Percentiles rank a stretch among this genome's conserved stretches.
These are phyloP conservation scores for Diatrype stigma DNA, from an alignment of 2,329 filamentous ascomycete species.

Conservation along the genomic window DNA sequence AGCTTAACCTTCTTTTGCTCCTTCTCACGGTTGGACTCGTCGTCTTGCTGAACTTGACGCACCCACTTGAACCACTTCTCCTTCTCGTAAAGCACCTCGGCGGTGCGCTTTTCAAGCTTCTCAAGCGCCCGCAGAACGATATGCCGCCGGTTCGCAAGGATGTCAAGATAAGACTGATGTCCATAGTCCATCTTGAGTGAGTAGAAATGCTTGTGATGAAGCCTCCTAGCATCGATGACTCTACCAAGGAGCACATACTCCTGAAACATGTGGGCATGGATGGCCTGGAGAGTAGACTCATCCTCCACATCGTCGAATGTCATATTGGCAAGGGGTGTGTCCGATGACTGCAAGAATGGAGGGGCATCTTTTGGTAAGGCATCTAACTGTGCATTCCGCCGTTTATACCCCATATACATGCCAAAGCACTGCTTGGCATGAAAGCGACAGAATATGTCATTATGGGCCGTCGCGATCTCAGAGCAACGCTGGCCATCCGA, in stretches of 20 bases:
- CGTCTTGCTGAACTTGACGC: conserved; percentile 37
- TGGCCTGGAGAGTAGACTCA: conserved; percentile 30
- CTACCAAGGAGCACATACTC: conserved; percentile 24
- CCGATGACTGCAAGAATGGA: conserved; percentile 30
- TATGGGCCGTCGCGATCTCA: conserved; percentile 33
- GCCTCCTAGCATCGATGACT: conserved; percentile 21
- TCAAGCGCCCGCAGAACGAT: conserved; percentile 34
- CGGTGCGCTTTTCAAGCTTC: conserved; percentile 35
- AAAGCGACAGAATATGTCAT: conserved; percentile 38
- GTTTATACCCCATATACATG: conserved; percentile 46
- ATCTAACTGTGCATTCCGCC: conserved; percentile 41
- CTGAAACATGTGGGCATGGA: conserved; percentile 37
- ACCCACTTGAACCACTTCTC: conserved; percentile 48
- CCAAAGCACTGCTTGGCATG: conserved; percentile 39
- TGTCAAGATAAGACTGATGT: conserved; percentile 28
- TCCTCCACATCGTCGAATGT: conserved; percentile 34
- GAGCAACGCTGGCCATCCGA: conserved; percentile 32
- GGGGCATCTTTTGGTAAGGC: conserved; percentile 28
- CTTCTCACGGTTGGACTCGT: conserved; percentile 40
- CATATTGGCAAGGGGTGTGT: conserved; percentile 33
- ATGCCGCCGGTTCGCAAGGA: conserved; percentile 27
- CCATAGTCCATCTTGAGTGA: conserved; percentile 27
- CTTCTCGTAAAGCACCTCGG: conserved; percentile 39
- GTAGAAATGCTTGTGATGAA: conserved; percentile 28
- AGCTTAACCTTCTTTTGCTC: conserved; percentile 46